Evolutionary conservation across 176 grass and related monocot genomes (phyloP), one percentile per base, ranked within the genome.

Genomic region (Elymus sibiricus): DNA sequence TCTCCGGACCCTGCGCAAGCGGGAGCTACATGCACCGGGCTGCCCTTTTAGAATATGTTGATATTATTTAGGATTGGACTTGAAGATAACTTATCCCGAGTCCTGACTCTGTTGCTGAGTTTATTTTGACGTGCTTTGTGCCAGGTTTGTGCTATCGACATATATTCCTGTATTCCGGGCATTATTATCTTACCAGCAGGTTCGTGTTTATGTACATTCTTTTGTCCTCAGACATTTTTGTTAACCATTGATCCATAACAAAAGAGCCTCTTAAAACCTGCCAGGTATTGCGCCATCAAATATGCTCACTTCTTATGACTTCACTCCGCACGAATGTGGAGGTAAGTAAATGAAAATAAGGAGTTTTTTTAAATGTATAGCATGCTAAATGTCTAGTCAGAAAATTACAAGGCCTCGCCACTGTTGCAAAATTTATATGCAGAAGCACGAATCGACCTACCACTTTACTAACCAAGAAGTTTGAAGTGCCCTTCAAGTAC

Each of bases 231-330:
- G 40, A 59, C 25, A 26, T 51, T 77, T 88, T 69, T 40, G 65
- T 78, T 82, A 81, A 82, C 81, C 78, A 21, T 71, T 60, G 58
- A 61, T 86, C 27, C 22, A 72, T 79, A 84, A 76, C 43, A 64
- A 75, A 51, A 5, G 29, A 68, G 47, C 40, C 24, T 67, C 76
- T 91, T 85, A 78, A 81, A 88, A 93, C 65, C 47, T 84, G 39
- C 72, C 83, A 98, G 96, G 93, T 98, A 55, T 86, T 98, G 74
- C 89, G 93, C 43, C 92, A 95, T 87, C 96, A 95, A 89, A 95
- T 95, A 87, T 98, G 96, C 76, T 98, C 93, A 16, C 96, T 98
- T 87, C 93, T 98, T 80, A 98, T 98, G 96, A 98, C 93, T 86
- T 98, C 96, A 11, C 90, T 98, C 73, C 89, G 96, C 79, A 98